Percentiles rank a stretch among this genome's conserved stretches.
Conservation (phyloP, 495 filamentous ascomycete genomes). For the Penicillium nucicola region DNA sequence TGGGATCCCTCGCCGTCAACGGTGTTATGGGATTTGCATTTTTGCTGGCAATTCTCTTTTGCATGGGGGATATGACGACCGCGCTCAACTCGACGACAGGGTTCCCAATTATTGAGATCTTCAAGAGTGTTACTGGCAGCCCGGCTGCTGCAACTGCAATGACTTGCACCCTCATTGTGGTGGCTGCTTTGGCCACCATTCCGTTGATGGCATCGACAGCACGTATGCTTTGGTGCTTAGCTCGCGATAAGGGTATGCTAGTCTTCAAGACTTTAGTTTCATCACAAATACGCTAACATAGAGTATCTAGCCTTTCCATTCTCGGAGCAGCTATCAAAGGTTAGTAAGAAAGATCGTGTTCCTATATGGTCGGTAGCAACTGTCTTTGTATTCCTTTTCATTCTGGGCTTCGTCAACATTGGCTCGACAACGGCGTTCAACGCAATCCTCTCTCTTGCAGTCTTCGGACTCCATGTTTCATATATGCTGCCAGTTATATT, state of each 20-base stretch:
- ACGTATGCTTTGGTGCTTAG: conserved; percentile 53
- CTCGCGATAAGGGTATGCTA: conserved; percentile 44
- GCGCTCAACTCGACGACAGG: conserved; percentile 34
- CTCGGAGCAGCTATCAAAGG: background rate
- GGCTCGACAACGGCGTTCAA: conserved; percentile 47
- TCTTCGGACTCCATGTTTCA: conserved; percentile 39
- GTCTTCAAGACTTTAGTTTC: conserved; percentile 20
- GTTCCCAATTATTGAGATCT: conserved; percentile 50
- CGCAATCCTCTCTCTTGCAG: conserved; percentile 42
- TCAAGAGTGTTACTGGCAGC: conserved; percentile 22
- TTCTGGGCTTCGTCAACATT: conserved; percentile 49
- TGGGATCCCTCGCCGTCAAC: conserved; percentile 41
- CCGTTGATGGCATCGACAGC: conserved; percentile 45
- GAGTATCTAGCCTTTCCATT: background rate
- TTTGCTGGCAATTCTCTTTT: conserved; percentile 42
- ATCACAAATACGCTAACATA: background rate
- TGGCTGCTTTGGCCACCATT: conserved; percentile 30
- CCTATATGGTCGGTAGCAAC: conserved; percentile 36
- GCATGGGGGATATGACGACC: conserved; percentile 35
- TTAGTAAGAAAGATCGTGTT: too few relatives aligned
- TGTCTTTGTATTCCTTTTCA: conserved; percentile 33
- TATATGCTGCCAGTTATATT: conserved; percentile 40
- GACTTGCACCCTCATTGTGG: conserved; percentile 31
- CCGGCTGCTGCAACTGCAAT: conserved; percentile 24
- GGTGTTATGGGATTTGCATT: conserved; percentile 41